Evolutionary conservation across 2,329 filamentous ascomycete genomes (phyloP).

Genomic region (Chaetomium sp.): DNA sequence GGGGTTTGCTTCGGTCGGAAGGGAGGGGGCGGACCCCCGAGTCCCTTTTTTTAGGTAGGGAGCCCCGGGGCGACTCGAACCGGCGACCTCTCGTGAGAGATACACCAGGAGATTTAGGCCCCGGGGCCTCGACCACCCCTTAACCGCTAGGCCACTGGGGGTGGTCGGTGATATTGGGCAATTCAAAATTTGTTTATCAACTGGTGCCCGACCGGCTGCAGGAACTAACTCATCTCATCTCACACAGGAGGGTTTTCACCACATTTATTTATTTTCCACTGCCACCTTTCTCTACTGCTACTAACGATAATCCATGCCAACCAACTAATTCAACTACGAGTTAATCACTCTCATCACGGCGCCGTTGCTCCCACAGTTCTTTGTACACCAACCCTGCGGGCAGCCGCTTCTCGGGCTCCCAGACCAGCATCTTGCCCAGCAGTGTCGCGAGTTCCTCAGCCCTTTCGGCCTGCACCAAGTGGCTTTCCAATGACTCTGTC

Average conservation of each 20-base stretch:
- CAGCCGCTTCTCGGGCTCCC: not conserved
- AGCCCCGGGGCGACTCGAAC: no score
- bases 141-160: not conserved
- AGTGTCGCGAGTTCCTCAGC: not conserved
- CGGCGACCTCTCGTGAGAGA: not conserved
- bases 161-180: not conserved
- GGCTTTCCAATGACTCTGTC: not conserved
- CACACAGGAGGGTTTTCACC: not conserved
- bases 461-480: not conserved
- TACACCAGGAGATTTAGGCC: not conserved
- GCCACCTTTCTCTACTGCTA: not conserved
- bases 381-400: not conserved
- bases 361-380: not conserved
- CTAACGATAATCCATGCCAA: not conserved
- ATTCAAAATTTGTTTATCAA: not conserved
- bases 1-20: no score
- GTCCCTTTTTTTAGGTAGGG: no score
- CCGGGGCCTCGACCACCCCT: not conserved
- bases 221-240: not conserved
- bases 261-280: not conserved
- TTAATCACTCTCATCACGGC: not conserved
- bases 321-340: not conserved
- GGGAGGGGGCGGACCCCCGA: no score
- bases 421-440: not conserved
- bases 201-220: not conserved